phyloP scores from a whole-genome alignment of 2,329 filamentous ascomycete species.

The Allantophomopsis cytisporea region DNA sequence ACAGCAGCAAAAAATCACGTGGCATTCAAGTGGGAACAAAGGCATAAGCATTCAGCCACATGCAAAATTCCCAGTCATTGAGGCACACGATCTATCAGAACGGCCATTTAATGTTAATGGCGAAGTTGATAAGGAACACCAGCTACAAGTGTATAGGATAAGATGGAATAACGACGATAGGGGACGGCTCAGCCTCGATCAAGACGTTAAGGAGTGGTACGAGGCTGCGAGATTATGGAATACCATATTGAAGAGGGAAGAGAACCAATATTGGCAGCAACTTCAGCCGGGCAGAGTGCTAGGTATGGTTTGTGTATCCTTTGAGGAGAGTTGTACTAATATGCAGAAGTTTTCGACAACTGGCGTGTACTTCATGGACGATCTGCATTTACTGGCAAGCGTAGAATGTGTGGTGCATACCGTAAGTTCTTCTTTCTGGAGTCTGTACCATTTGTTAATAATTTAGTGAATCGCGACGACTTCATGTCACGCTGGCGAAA shows the following conservation, averaged over 20 bases:
- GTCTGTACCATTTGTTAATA: constrained; percentile 5
- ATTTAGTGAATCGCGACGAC: constrained; percentile 63
- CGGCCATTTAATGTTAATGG: neutral
- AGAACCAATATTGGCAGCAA: constrained; percentile 68
- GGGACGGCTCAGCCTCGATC: constrained; percentile 36
- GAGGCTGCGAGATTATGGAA: constrained; percentile 64
- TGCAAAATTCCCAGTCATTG: constrained; percentile 57
- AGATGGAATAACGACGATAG: constrained; percentile 93
- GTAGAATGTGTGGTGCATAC: constrained; percentile 85
- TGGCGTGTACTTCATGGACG: constrained; percentile 89
- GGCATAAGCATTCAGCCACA: constrained; percentile 70
- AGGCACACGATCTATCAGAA: constrained; percentile 24
- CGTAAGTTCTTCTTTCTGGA: constrained; percentile 38
- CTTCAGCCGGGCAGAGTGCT: constrained; percentile 65
- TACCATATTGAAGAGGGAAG: constrained; percentile 47
- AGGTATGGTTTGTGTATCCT: constrained; percentile 34
- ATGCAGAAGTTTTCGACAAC: constrained; percentile 70
- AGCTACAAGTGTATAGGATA: constrained; percentile 24
- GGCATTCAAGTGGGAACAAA: constrained; percentile 78
- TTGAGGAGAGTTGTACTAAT: neutral
- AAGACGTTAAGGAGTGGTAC: constrained; percentile 53
- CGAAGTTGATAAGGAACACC: too few species aligned
- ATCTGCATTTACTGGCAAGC: constrained; percentile 66
- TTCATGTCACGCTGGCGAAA: constrained; percentile 65
- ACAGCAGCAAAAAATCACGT: constrained; percentile 43